Evolutionary conservation across 1,139 yeast species (phyloP).

Genomic region (Yamadazyma aaseri): DNA sequence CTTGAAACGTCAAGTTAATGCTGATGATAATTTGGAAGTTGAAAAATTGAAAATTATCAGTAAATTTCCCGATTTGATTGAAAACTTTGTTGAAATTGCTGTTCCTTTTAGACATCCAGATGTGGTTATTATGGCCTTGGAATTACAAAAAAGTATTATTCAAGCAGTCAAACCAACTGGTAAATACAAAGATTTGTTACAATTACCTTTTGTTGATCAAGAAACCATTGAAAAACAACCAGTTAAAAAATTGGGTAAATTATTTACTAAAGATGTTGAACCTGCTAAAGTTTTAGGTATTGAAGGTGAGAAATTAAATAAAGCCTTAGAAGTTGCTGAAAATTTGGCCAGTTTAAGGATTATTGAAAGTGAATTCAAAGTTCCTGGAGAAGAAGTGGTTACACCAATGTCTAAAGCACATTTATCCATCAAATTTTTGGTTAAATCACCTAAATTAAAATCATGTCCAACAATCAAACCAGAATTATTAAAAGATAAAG

Average conservation of each 20-base stretch:
- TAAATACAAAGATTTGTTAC: conserved; percentile 64
- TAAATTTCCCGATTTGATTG: conserved; percentile 62
- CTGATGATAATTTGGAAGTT: conserved; percentile 26
- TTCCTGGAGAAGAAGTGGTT: conserved; percentile 81
- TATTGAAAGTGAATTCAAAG: conserved; percentile 70
- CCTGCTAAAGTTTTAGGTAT: conserved; percentile 59
- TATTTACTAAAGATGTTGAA: conserved; percentile 51
- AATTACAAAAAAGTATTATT: conserved; percentile 67
- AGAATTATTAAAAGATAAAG: conserved; percentile 33
- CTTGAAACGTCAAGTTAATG: conserved; percentile 46
- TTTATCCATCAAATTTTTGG: conserved; percentile 69
- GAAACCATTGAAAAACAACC: conserved; percentile 42
- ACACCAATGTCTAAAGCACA: conserved; percentile 77
- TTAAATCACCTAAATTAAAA: conserved; percentile 69
- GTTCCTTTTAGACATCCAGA: conserved; percentile 74
- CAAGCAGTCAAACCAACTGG: conserved; percentile 73
- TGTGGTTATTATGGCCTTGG: conserved; percentile 58
- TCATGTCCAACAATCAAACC: conserved; percentile 51
- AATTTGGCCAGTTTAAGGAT: conserved; percentile 71
- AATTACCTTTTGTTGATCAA: conserved; percentile 70
- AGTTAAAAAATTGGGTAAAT: conserved; percentile 63
- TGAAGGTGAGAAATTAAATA: conserved; percentile 41
- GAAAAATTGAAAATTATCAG: conserved; percentile 59
- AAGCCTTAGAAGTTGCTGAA: conserved; percentile 59
- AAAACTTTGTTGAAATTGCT: conserved; percentile 79